These are phyloP conservation scores for Theileria luwenshuni DNA, from an alignment of 169 alveolate species.

Conservation along the genomic window DNA sequence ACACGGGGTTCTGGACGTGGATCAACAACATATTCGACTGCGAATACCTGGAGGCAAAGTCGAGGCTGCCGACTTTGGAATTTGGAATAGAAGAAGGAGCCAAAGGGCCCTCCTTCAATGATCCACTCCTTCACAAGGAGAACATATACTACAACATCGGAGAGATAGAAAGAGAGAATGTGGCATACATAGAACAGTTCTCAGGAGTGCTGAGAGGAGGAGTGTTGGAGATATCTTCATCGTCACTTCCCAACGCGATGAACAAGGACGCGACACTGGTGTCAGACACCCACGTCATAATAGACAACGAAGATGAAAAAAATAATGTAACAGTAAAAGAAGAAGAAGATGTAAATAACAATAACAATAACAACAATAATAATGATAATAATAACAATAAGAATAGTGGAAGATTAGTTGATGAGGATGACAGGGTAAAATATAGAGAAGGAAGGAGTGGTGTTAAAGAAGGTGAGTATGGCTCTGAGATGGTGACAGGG, in stretches of 20 bases:
- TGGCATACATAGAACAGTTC: conserved; percentile 13
- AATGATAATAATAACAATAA: not conserved
- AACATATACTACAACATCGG: not conserved
- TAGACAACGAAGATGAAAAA: not conserved
- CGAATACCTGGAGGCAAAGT: conserved; percentile 15
- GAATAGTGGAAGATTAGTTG: not conserved
- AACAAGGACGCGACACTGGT: not conserved
- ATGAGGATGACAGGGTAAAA: not conserved
- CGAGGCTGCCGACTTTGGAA: conserved; percentile 5
- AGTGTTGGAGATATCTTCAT: conserved; percentile 8
- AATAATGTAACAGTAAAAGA: not conserved
- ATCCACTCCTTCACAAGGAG: conserved; percentile 18
- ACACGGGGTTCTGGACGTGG: conserved; percentile 44
- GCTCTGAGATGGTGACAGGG: too few species aligned
- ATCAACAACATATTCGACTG: conserved; percentile 32
- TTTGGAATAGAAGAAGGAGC: not conserved
- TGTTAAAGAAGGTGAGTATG: not conserved
- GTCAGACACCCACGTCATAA: conserved; percentile 9
- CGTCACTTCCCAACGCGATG: conserved; percentile 9
- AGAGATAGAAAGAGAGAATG: conserved; percentile 5
- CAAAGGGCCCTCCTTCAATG: conserved; percentile 7
- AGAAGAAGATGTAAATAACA: not conserved
- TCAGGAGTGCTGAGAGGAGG: conserved; percentile 21
- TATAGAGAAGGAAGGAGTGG: not conserved
- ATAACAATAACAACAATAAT: not conserved